Evolutionary conservation across 352 stramenopile species (phyloP).

Genomic region (Elongisporangium senticosum): DNA sequence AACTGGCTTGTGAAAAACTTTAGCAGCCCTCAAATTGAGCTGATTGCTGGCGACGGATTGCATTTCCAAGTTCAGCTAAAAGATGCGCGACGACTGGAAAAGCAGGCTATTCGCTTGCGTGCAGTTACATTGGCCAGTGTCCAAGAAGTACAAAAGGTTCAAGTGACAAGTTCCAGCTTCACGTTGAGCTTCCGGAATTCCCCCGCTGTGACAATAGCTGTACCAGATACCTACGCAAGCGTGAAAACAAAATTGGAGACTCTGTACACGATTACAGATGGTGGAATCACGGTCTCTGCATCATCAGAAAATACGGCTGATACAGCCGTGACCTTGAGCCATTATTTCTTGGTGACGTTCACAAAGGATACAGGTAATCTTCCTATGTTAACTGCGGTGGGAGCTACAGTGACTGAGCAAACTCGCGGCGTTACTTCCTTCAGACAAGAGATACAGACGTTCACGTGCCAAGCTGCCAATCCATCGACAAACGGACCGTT

Average conservation of each 20-base stretch:
- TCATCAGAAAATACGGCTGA: constrained; percentile 27
- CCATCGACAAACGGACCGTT: constrained; percentile 40
- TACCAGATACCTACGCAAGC: constrained; percentile 25
- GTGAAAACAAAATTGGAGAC: constrained; percentile 63
- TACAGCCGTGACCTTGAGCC: constrained; percentile 16
- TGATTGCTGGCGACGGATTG: constrained; percentile 46
- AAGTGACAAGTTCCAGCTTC: constrained; percentile 28
- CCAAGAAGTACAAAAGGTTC: constrained; percentile 55
- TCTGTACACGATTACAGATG: constrained; percentile 76
- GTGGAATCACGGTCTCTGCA: constrained; percentile 65
- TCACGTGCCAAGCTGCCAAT: constrained; percentile 55
- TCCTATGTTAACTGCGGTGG: constrained; percentile 23
- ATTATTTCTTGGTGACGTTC: constrained; percentile 71
- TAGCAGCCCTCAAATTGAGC: constrained; percentile 37
- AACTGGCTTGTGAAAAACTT: constrained; percentile 70
- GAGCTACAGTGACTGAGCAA: constrained; percentile 25
- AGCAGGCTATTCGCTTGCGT: constrained; percentile 57
- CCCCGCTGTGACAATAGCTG: constrained; percentile 24
- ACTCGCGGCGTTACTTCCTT: constrained; percentile 34
- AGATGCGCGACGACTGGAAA: constrained; percentile 69
- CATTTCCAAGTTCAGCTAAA: constrained; percentile 90
- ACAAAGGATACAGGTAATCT: constrained; percentile 42
- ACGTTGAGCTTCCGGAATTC: constrained; percentile 62
- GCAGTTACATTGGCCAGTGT: constrained; percentile 42
- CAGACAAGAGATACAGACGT: constrained; percentile 72